A percentile compares a stretch with the other conserved stretches of the same genome.
Conservation (phyloP, 768 basidiomycete genomes). For the Collybiopsis luxurians region DNA sequence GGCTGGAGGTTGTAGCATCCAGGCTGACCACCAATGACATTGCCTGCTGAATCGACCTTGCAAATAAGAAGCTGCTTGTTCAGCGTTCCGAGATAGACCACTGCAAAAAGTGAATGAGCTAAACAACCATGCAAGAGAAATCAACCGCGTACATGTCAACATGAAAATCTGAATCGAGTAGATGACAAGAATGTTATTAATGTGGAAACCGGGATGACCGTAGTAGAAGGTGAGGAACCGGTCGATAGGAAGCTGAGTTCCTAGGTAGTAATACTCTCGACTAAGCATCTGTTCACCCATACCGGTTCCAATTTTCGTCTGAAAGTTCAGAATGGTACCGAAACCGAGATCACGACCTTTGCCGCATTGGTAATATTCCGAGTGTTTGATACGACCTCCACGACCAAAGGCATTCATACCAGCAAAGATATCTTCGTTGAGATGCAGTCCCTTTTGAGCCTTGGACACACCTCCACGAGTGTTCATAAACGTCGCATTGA, state of each 20-base stretch:
- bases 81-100: constrained; percentile 93
- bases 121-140: constrained; percentile 3
- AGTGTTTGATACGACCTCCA: constrained; percentile 98
- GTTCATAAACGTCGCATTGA: constrained; percentile 97
- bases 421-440: constrained; percentile 99
- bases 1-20: constrained; percentile 97
- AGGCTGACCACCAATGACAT: constrained; percentile 78
- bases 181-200: constrained; percentile 99
- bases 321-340: constrained; percentile 98
- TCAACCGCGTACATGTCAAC: constrained; percentile 70
- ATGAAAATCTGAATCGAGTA: constrained; percentile 98
- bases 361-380: constrained; percentile 99
- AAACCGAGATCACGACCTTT: constrained; percentile 99
- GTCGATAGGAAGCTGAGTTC: constrained; percentile 96
- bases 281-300: constrained; percentile 99
- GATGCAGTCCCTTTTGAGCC: constrained; percentile 96
- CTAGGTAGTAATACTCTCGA: constrained; percentile 98
- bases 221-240: constrained; percentile 99
- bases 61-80: constrained; percentile 93
- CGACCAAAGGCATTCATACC: constrained; percentile 99
- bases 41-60: constrained; percentile 75
- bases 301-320: constrained; percentile 99
- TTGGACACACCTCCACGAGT: constrained; percentile 99
- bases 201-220: constrained; percentile 98
- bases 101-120: constrained; percentile 32